phyloP scores from a whole-genome alignment of 805 yeast genomes.

The Jamesozyma hellenica region DNA sequence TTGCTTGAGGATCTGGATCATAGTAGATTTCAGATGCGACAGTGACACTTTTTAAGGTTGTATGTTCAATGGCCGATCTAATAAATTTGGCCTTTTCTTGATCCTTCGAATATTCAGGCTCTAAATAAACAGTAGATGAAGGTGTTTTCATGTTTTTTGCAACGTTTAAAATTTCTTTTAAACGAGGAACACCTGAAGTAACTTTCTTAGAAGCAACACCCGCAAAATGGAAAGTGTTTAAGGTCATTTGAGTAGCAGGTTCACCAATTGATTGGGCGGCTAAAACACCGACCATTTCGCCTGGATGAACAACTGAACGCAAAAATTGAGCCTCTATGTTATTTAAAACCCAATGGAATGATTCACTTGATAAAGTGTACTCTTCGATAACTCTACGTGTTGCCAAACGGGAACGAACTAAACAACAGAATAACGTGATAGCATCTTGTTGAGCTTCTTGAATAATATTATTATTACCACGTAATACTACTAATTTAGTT shows the following conservation, averaged over 20 bases:
- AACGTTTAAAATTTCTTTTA: slow-evolving; percentile 94
- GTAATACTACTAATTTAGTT: slow-evolving; percentile 58
- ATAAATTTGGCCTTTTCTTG: slow-evolving; percentile 90
- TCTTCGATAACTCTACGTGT: slow-evolving; percentile 87
- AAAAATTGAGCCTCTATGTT: slow-evolving; percentile 91
- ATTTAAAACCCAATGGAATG: slow-evolving; percentile 94
- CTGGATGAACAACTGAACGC: slow-evolving; percentile 85
- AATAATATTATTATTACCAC: slow-evolving; percentile 68
- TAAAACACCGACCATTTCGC: slow-evolving; percentile 97
- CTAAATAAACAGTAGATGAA: slow-evolving; percentile 88
- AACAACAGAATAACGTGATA: slow-evolving; percentile 77
- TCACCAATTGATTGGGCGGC: slow-evolving; percentile 98
- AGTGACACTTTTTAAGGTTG: slow-evolving; percentile 87
- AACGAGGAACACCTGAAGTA: slow-evolving; percentile 94
- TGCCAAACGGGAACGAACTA: slow-evolving; percentile 86
- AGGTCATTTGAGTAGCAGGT: slow-evolving; percentile 96
- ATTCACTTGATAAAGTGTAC: slow-evolving; percentile 67
- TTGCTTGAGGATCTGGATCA: slow-evolving; percentile 95
- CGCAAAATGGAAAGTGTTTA: slow-evolving; percentile 95
- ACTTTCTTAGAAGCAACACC: slow-evolving; percentile 96
- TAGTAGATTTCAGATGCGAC: slow-evolving; percentile 95
- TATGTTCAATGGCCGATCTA: slow-evolving; percentile 95
- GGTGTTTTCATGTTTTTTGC: slow-evolving; percentile 99
- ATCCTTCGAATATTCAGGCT: slow-evolving; percentile 70
- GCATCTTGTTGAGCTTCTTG: slow-evolving; percentile 90